Conservation (phyloP, 2,329 filamentous ascomycete species). For the Blastomyces parvus region DNA sequence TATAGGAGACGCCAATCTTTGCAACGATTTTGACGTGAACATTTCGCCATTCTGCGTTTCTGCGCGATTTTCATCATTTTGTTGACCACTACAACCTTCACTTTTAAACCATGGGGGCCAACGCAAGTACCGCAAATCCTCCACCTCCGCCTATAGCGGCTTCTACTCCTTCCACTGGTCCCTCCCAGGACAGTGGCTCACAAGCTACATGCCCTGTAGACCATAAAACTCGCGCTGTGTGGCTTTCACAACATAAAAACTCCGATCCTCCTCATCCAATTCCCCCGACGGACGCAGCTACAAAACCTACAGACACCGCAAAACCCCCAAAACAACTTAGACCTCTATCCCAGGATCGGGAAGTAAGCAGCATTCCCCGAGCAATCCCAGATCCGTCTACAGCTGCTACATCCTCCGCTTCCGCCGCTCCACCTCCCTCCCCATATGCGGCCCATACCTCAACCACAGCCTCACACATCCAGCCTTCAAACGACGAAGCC, state of each 20-base stretch:
- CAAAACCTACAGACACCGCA: conserved; percentile 18
- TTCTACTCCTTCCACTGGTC: conserved; percentile 13
- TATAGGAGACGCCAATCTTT: no score
- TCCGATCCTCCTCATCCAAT: conserved; percentile 30
- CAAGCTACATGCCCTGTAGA: conserved; percentile 69
- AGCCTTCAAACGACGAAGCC: conserved; percentile 63
- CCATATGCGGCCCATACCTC: conserved; percentile 23
- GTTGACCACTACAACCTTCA: conserved; percentile 8
- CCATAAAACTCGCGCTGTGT: conserved; percentile 76
- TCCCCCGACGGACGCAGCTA: conserved; percentile 16
- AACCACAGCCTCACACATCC: conserved; percentile 24
- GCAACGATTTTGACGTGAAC: neutral
- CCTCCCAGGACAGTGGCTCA: conserved; percentile 19
- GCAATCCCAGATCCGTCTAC: conserved; percentile 30
- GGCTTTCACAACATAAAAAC: conserved; percentile 59
- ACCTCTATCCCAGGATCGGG: conserved; percentile 56
- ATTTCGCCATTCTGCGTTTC: conserved; percentile 10
- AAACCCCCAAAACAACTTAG: conserved; percentile 25
- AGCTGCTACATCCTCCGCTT: conserved; percentile 13
- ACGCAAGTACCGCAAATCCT: conserved; percentile 26
- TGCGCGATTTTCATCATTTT: neutral
- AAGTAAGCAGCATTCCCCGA: conserved; percentile 70
- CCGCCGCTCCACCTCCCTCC: conserved; percentile 22
- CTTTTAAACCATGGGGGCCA: conserved; percentile 28
- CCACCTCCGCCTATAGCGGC: neutral